Conservation (phyloP, 495 filamentous ascomycete genomes). For the Poronia punctata region DNA sequence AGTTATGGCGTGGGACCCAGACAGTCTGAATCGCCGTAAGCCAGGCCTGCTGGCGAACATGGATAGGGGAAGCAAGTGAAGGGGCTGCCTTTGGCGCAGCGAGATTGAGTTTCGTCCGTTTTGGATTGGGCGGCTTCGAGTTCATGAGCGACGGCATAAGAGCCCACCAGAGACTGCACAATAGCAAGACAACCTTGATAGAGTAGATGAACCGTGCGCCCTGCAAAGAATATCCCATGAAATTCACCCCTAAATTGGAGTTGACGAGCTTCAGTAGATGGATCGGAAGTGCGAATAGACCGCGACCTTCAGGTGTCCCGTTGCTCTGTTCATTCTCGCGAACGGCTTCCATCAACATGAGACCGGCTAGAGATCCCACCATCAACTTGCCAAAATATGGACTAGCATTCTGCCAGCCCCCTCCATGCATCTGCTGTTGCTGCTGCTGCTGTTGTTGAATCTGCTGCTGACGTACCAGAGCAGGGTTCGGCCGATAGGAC, state of each 20-base stretch:
- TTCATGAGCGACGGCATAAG: constrained; percentile 62
- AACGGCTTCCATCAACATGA: constrained; percentile 84
- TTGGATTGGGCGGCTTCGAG: constrained; percentile 30
- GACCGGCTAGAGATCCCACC: constrained; percentile 81
- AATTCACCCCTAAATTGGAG: constrained; percentile 32
- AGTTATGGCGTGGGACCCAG: constrained; percentile 83
- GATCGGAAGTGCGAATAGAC: constrained; percentile 62
- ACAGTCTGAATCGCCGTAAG: constrained; percentile 91
- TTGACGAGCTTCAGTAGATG: constrained; percentile 41
- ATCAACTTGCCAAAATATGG: constrained; percentile 67
- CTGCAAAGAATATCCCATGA: constrained; percentile 41
- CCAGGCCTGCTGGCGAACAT: constrained; percentile 85
- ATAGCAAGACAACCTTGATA: constrained; percentile 54
- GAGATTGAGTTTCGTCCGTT: constrained; percentile 28
- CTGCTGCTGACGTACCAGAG: constrained; percentile 40
- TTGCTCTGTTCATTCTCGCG: constrained; percentile 48
- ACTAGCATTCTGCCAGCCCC: constrained; percentile 34
- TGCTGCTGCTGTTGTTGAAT: constrained; percentile 37
- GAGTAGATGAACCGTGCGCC: constrained; percentile 35
- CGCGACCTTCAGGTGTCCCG: constrained; percentile 56
- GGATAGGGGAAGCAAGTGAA: constrained; percentile 72
- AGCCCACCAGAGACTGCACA: constrained; percentile 62
- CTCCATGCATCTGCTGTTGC: constrained; percentile 33
- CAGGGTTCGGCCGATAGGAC: constrained; percentile 27
- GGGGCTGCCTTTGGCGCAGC: constrained; percentile 48